Evolutionary conservation across 2,329 filamentous ascomycete species (phyloP).

Genomic region (Kalmusia sp.): DNA sequence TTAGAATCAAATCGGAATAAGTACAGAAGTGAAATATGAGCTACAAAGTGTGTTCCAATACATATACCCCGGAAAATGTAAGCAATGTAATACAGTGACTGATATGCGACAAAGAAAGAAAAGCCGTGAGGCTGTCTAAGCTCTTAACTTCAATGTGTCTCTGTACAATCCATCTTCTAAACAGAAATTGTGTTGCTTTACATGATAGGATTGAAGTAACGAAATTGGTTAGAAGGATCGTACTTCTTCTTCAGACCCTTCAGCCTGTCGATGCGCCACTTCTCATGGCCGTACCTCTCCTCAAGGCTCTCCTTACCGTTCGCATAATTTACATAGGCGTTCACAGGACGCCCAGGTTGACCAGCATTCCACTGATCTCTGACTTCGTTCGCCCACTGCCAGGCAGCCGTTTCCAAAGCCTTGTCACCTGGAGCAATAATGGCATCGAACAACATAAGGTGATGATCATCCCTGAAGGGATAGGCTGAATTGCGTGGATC

Average conservation of each 20-base stretch:
- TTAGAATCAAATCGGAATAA: too few species aligned
- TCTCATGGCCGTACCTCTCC: background rate
- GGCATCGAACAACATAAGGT: background rate
- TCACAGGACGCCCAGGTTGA: background rate
- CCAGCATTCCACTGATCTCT: background rate
- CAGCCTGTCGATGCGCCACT: background rate
- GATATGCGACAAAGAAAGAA: too few species aligned
- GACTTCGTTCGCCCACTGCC: background rate
- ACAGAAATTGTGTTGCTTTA: too few species aligned
- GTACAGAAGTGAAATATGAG: too few species aligned
- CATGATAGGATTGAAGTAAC: background rate
- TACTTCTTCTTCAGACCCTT: background rate
- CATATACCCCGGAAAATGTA: too few species aligned
- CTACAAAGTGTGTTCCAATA: too few species aligned
- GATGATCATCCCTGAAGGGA: background rate
- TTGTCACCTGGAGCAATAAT: background rate
- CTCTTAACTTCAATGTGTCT: too few species aligned
- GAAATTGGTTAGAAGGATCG: background rate
- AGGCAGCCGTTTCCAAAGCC: background rate
- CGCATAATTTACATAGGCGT: background rate
- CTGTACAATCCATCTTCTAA: too few species aligned
- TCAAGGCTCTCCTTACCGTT: background rate
- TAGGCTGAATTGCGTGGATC: background rate
- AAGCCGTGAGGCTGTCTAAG: too few species aligned
- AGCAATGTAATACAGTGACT: too few species aligned